Evolutionary conservation across 768 basidiomycete species (phyloP).

Genomic region (Phaeotremella skinneri): DNA sequence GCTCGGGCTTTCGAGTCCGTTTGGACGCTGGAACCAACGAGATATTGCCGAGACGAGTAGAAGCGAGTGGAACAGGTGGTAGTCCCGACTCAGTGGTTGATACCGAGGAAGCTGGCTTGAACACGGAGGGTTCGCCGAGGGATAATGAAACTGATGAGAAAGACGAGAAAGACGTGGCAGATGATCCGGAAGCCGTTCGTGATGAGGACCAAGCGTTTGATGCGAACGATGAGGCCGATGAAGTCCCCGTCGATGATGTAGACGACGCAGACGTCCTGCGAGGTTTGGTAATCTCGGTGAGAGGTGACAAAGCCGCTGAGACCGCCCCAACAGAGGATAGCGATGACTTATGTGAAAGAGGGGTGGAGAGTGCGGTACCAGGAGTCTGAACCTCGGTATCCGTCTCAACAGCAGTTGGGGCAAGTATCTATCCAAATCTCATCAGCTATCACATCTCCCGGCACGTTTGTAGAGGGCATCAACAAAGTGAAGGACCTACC

Average conservation of each 20-base stretch:
- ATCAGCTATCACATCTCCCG: too few relatives aligned
- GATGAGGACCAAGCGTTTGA: not conserved
- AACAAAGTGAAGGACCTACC: slow-evolving; percentile 29
- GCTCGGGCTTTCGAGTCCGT: not conserved
- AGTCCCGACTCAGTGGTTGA: not conserved
- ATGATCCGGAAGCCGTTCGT: not conserved
- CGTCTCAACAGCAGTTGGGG: not conserved
- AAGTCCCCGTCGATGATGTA: not conserved
- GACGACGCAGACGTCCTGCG: too few relatives aligned
- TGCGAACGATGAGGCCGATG: not conserved
- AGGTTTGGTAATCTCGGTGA: not conserved
- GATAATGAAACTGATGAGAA: not conserved
- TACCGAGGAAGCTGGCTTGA: not conserved
- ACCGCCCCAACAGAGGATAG: not conserved
- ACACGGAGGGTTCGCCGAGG: not conserved
- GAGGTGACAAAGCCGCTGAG: not conserved
- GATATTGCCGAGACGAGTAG: not conserved
- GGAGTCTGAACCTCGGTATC: not conserved
- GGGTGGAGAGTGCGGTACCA: not conserved
- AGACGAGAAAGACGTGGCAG: not conserved
- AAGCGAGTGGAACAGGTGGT: too few relatives aligned
- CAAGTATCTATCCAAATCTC: not conserved
- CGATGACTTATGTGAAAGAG: not conserved
- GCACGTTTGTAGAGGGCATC: too few relatives aligned
- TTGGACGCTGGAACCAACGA: not conserved